phyloP scores from a whole-genome alignment of 768 basidiomycete species.

The Mycena epipterygia region DNA sequence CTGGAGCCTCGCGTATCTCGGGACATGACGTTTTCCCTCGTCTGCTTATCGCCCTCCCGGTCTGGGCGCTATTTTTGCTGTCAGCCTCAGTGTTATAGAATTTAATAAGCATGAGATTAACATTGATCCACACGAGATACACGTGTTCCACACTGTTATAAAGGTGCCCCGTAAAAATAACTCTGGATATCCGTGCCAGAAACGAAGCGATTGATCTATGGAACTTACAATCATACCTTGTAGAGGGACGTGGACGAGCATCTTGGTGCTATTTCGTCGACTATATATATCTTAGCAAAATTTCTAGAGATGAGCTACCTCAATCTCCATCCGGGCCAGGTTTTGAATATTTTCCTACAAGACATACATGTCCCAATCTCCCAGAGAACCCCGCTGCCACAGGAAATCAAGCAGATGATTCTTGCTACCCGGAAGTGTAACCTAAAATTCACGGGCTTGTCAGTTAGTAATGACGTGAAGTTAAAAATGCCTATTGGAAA shows the following conservation, averaged over 20 bases:
- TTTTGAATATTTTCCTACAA: conserved; percentile 7
- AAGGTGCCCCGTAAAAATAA: no score
- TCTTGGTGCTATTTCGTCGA: neutral
- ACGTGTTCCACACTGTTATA: no score
- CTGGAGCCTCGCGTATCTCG: no score
- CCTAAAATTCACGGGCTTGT: neutral
- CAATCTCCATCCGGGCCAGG: no score
- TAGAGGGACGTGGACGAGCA: neutral
- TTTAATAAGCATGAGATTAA: no score
- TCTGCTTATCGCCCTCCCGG: no score
- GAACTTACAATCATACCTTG: neutral
- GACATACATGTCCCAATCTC: conserved; percentile 1
- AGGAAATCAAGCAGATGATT: neutral
- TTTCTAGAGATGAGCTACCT: no score
- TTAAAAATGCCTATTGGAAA: conserved; percentile 1
- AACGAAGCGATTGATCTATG: conserved; percentile 1
- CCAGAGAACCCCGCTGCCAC: neutral
- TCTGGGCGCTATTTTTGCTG: no score
- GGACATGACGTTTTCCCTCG: no score
- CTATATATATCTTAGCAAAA: neutral
- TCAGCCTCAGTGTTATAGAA: no score
- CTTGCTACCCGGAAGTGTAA: neutral
- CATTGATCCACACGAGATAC: no score
- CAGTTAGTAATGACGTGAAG: neutral
- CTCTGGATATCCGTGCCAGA: neutral